phyloP scores from a whole-genome alignment of 495 filamentous ascomycete species.

The Acidiella bohemica region DNA sequence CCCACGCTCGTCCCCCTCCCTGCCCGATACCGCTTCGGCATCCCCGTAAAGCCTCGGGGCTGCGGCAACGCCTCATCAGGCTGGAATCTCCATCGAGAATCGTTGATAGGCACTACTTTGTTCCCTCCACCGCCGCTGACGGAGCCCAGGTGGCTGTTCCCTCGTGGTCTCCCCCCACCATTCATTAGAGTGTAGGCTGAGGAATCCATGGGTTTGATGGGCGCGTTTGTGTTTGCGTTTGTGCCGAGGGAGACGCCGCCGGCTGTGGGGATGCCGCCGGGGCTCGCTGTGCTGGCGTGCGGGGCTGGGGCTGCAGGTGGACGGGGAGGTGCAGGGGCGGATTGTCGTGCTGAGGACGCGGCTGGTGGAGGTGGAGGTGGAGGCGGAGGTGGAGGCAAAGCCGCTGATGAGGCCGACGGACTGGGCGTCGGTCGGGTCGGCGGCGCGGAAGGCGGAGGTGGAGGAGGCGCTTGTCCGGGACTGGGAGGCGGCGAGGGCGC shows the following conservation, averaged over 20 bases:
- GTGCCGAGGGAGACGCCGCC: constrained; percentile 5
- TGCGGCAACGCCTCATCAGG: constrained; percentile 70
- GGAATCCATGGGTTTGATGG: constrained; percentile 12
- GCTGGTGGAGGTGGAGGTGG: constrained; percentile 17
- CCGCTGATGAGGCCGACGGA: constrained; percentile 37
- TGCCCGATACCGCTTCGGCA: constrained; percentile 65
- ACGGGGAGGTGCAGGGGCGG: constrained; percentile 20
- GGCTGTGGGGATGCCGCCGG: constrained; percentile 12
- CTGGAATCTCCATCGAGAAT: constrained; percentile 76
- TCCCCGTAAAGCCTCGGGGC: constrained; percentile 63
- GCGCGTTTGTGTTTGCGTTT: constrained; percentile 1
- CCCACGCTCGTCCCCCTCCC: constrained; percentile 90
- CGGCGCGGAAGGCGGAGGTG: constrained; percentile 30
- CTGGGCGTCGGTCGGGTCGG: constrained; percentile 21
- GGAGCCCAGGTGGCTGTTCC: background rate
- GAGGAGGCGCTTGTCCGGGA: constrained; percentile 15
- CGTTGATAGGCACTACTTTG: constrained; percentile 50
- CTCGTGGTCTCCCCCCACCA: background rate
- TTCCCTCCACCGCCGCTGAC: constrained; percentile 21
- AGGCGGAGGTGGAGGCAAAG: constrained; percentile 19
- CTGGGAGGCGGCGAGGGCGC: constrained; percentile 63
- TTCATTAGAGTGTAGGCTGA: constrained; percentile 11
- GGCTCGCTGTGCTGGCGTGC: background rate
- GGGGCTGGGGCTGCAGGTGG: constrained; percentile 18
- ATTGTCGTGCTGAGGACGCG: constrained; percentile 20